Percentiles rank a stretch among this genome's conserved stretches.
Conservation (phyloP, 1,139 yeast species). For the Hemisphaericaspora xylofermentans region DNA sequence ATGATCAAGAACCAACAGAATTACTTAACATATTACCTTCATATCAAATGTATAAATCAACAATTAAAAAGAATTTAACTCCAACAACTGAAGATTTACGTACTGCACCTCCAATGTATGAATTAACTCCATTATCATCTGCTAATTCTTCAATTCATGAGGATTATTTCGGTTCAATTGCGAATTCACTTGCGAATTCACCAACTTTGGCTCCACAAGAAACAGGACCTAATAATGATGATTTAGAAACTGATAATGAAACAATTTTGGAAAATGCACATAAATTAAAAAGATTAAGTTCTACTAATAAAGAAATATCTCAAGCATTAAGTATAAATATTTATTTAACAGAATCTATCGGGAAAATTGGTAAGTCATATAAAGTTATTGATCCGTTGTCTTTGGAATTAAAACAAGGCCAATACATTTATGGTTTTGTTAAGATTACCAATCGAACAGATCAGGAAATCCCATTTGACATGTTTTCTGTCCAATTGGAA, state of each 20-base stretch:
- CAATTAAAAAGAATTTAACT: conserved; percentile 36
- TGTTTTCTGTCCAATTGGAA: conserved; percentile 41
- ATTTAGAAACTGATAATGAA: conserved; percentile 12
- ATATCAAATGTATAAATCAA: conserved; percentile 42
- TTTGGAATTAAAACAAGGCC: conserved; percentile 39
- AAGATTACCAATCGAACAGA: conserved; percentile 33
- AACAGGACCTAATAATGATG: conserved; percentile 10
- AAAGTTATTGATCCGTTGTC: conserved; percentile 29
- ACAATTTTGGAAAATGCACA: conserved; percentile 38
- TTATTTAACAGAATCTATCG: conserved; percentile 31
- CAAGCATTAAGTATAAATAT: conserved; percentile 29
- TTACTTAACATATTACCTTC: conserved; percentile 42
- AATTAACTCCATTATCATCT: conserved; percentile 24
- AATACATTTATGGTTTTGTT: conserved; percentile 39
- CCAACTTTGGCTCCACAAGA: conserved; percentile 16
- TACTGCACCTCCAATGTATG: conserved; percentile 39
- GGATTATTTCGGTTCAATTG: conserved; percentile 24
- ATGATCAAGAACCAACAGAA: conserved; percentile 23
- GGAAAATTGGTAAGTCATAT: conserved; percentile 31
- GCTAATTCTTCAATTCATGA: conserved; percentile 12
- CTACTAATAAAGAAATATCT: conserved; percentile 30
- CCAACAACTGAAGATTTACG: conserved; percentile 35
- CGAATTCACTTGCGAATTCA: conserved; percentile 14
- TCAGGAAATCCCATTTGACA: conserved; percentile 35
- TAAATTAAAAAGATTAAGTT: conserved; percentile 32